Evolutionary conservation across 768 basidiomycete genomes (phyloP).

Genomic region (Phanerodontia chrysosporium): DNA sequence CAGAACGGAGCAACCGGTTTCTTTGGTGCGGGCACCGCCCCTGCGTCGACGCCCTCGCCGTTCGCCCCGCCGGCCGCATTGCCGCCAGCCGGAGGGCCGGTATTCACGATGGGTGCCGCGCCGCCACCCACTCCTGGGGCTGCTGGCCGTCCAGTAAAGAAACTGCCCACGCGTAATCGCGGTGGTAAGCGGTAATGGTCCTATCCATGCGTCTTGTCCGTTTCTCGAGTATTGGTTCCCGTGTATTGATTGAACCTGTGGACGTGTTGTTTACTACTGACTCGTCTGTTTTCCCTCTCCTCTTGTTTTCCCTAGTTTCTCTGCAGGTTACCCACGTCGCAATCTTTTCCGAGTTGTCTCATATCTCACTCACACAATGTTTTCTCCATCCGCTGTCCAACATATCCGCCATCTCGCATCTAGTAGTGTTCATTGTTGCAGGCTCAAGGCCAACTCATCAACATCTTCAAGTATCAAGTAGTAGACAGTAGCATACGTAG

Average conservation of each 20-base stretch:
- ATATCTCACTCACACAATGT: not conserved
- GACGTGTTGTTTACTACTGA: slow-evolving; percentile 9
- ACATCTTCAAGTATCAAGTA: slow-evolving; percentile 10
- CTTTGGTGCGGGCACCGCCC: slow-evolving; percentile 19
- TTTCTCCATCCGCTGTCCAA: slow-evolving; percentile 1
- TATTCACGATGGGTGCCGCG: slow-evolving; percentile 29
- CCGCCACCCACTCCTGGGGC: slow-evolving; percentile 16
- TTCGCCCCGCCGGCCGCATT: slow-evolving; percentile 22
- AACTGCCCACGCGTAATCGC: slow-evolving; percentile 28
- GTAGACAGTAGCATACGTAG: slow-evolving; percentile 9
- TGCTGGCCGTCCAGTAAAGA: slow-evolving; percentile 24
- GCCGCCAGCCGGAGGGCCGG: slow-evolving; percentile 13
- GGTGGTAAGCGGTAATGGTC: slow-evolving; percentile 23
- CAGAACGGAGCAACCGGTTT: slow-evolving; percentile 19
- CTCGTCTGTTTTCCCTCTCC: slow-evolving; percentile 1
- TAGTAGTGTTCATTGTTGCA: slow-evolving; percentile 17
- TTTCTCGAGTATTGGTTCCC: slow-evolving; percentile 1
- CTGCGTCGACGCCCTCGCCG: slow-evolving; percentile 18
- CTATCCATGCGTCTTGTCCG: not conserved
- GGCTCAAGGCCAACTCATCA: slow-evolving; percentile 17
- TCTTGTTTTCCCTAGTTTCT: not conserved
- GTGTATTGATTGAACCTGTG: not conserved
- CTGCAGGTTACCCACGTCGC: slow-evolving; percentile 7
- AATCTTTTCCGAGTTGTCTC: not conserved
- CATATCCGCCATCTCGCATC: slow-evolving; percentile 7